Percentiles rank a stretch among this genome's conserved stretches.
Conservation (phyloP, 2,329 filamentous ascomycete species). For the Plenodomus tracheiphilus region DNA sequence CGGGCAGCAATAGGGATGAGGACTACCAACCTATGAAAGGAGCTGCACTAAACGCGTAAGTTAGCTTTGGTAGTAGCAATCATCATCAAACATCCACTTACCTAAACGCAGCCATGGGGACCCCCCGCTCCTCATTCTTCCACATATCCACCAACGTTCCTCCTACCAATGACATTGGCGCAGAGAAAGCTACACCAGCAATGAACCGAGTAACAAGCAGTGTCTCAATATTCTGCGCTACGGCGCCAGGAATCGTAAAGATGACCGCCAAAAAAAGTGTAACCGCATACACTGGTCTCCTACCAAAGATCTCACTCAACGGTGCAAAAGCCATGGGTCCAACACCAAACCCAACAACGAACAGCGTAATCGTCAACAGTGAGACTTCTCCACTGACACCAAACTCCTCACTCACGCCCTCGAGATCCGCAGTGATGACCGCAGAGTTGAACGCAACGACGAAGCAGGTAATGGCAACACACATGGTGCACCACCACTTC, state of each 20-base stretch:
- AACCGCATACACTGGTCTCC: slow-evolving; percentile 69
- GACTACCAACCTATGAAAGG: no score
- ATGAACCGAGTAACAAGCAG: slow-evolving; percentile 76
- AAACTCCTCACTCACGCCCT: slow-evolving; percentile 66
- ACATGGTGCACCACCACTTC: slow-evolving; percentile 83
- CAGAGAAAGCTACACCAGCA: slow-evolving; percentile 81
- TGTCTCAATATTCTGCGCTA: slow-evolving; percentile 74
- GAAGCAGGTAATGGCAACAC: slow-evolving; percentile 65
- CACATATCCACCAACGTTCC: slow-evolving; percentile 84
- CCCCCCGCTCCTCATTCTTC: slow-evolving; percentile 79
- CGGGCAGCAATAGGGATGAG: no score
- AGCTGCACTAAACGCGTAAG: no score
- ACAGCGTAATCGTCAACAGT: slow-evolving; percentile 72
- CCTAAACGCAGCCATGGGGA: slow-evolving; percentile 84
- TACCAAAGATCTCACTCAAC: slow-evolving; percentile 73
- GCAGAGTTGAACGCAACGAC: slow-evolving; percentile 60
- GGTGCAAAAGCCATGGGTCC: slow-evolving; percentile 82
- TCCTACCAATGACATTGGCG: slow-evolving; percentile 83
- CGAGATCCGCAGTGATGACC: slow-evolving; percentile 77
- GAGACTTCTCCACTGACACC: slow-evolving; percentile 72
- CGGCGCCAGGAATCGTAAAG: slow-evolving; percentile 79
- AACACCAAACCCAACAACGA: slow-evolving; percentile 80
- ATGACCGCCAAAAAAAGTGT: slow-evolving; percentile 72
- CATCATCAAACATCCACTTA: no score
- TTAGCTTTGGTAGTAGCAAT: no score